Conservation (phyloP, 495 filamentous ascomycete genomes). For the Mycothermus thermophilus region DNA sequence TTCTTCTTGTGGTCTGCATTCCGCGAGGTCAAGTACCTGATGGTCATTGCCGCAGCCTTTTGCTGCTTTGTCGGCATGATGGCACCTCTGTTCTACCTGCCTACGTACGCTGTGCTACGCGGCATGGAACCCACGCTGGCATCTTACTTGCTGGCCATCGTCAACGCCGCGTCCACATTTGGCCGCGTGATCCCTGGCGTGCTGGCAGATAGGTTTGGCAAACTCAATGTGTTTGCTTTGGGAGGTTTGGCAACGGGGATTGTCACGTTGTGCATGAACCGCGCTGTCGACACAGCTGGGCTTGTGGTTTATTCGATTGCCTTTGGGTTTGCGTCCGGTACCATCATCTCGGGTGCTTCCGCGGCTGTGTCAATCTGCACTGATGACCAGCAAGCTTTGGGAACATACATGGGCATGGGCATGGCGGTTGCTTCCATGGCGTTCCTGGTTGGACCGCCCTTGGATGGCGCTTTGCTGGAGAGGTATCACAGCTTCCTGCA, state of each 20-base stretch:
- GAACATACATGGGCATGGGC: conserved; percentile 44
- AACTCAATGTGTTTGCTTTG: conserved; percentile 32
- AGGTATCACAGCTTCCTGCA: conserved; percentile 28
- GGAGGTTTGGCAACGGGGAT: conserved; percentile 24
- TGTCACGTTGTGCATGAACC: conserved; percentile 30
- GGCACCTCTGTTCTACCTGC: conserved; percentile 43
- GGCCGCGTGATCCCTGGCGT: conserved; percentile 44
- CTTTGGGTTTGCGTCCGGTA: conserved; percentile 29
- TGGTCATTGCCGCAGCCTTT: conserved; percentile 29
- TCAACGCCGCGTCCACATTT: conserved; percentile 41
- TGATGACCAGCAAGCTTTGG: conserved; percentile 30
- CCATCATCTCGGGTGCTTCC: conserved; percentile 32
- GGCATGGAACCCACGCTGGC: conserved; percentile 37
- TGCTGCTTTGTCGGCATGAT: conserved; percentile 40
- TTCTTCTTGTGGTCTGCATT: conserved; percentile 33
- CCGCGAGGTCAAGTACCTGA: conserved; percentile 19
- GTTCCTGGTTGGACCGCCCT: conserved; percentile 38
- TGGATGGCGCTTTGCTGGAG: conserved; percentile 35
- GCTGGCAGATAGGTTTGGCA: conserved; percentile 40
- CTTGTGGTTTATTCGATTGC: conserved; percentile 27
- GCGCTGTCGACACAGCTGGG: conserved; percentile 20
- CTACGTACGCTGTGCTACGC: conserved; percentile 33
- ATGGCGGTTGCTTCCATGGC: conserved; percentile 31
- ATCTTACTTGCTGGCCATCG: conserved; percentile 40
- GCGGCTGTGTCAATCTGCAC: conserved; percentile 30